A percentile compares a stretch with the other conserved stretches of the same genome.
Evolutionary conservation across 345 rosid genomes (phyloP).

Genomic region (Salix arbutifolia): DNA sequence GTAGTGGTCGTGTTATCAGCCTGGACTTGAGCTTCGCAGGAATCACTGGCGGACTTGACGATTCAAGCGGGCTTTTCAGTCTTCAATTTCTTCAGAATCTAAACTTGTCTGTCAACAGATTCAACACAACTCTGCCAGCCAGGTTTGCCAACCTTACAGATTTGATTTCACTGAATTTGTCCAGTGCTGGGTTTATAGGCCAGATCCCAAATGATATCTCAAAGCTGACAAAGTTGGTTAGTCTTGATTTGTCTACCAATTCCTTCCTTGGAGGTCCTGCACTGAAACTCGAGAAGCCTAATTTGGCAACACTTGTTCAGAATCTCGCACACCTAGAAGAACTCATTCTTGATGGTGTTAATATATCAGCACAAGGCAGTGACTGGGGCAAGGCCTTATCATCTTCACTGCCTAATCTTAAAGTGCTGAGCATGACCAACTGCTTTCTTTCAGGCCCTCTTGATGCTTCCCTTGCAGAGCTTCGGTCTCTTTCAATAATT

Average conservation of each 20-base stretch:
- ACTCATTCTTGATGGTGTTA: slow-evolving; percentile 36
- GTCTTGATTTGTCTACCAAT: slow-evolving; percentile 37
- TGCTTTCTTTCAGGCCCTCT: slow-evolving; percentile 35
- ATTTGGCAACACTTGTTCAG: slow-evolving; percentile 17
- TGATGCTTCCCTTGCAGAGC: slow-evolving; percentile 17
- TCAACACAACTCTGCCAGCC: slow-evolving; percentile 21
- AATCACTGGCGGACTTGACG: slow-evolving; percentile 29
- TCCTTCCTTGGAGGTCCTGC: neutral
- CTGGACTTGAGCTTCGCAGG: slow-evolving; percentile 38
- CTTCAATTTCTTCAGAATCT: slow-evolving; percentile 36
- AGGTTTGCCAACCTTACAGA: slow-evolving; percentile 28
- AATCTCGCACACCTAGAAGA: slow-evolving; percentile 18
- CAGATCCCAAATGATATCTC: slow-evolving; percentile 37
- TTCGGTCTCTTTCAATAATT: slow-evolving; percentile 17
- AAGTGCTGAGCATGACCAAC: slow-evolving; percentile 33
- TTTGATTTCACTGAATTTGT: slow-evolving; percentile 35
- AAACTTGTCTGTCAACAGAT: slow-evolving; percentile 34
- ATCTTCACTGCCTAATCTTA: slow-evolving; percentile 26
- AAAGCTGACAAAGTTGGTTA: slow-evolving; percentile 29
- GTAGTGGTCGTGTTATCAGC: slow-evolving; percentile 29
- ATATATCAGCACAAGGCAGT: slow-evolving; percentile 22
- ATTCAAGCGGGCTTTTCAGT: slow-evolving; percentile 33
- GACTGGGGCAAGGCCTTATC: slow-evolving; percentile 36
- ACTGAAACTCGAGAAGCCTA: slow-evolving; percentile 33
- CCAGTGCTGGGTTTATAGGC: slow-evolving; percentile 34